Base-by-base conservation (phyloP, 768 basidiomycete species). In the Pleurotus ostreatus region DNA sequence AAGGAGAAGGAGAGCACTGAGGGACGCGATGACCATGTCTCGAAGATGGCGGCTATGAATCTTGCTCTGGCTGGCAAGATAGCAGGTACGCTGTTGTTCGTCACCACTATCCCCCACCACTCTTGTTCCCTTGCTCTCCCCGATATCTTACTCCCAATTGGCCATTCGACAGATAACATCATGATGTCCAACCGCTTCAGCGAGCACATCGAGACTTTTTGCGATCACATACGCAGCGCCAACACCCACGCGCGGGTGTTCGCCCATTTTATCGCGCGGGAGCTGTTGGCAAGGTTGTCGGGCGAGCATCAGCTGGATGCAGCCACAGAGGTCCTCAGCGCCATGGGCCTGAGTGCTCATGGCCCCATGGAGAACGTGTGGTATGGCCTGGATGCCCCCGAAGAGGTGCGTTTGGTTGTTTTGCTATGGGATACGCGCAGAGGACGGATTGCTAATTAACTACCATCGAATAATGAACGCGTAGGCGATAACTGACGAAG, bases 181-280 rank as follows among this genome's bases (percentile, higher is more conserved):
- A 63, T 86, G 8, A 66, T 66, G 2, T 88, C 86, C 0, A 72
- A 77, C 39, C 62, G 77, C 16, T 74, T 71, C 51, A 51, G 65
- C 2, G 60, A 68, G 18, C 77, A 84, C 57, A 62, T 86, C 15
- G 71, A 72, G 2, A 70, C 71, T 52, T 65, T 94, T 12, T 63
- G 91, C 3, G 61, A 62, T 15, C 84, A 80, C 59, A 59, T 91
- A 9, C 70, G 75, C 1, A 78, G 80, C 46, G 49, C 71, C 0
- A 74, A 81, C 58, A 64, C 80, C 0, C 78, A 88, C 59, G 72
- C 80, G 26, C 78, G 83, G 15, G 68, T 80, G 2, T 68, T 94
- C 46, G 80, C 80, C 0, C 82, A 83, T 63, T 71, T 94, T 8
- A 71, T 90, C 52, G 69, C 80, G n/a, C 78, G 83, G n/a, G 77